phyloP scores from a whole-genome alignment of 192 early-diverging fungal genomes.

The Phlyctochytrium bullatum region DNA sequence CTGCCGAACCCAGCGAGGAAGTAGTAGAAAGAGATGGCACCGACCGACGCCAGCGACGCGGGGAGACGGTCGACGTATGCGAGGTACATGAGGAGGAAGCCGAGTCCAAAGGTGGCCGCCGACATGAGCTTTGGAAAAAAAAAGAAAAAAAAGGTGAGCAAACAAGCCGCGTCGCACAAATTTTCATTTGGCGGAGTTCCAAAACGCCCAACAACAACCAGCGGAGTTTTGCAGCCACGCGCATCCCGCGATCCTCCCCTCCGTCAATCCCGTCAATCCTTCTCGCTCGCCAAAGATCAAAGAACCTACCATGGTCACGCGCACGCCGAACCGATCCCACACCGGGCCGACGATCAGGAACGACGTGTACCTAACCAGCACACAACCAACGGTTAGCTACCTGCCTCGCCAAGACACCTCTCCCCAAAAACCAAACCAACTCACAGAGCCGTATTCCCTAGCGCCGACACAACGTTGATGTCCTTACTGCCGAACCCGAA shows the following conservation, averaged over 20 bases:
- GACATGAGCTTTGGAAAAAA: slow-evolving; percentile 6
- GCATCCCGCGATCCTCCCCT: no score
- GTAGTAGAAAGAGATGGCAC: slow-evolving; percentile 24
- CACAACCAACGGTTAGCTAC: background rate
- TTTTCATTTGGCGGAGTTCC: no score
- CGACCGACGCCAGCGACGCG: background rate
- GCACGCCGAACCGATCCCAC: slow-evolving; percentile 25
- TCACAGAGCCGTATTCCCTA: slow-evolving; percentile 21
- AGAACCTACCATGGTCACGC: slow-evolving; percentile 11
- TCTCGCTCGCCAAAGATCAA: no score
- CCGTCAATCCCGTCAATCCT: no score
- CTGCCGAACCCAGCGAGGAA: slow-evolving; percentile 19
- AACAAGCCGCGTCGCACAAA: no score
- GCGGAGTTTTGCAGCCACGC: no score
- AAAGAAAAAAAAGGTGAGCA: background rate
- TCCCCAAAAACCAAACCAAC: no score
- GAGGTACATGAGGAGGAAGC: slow-evolving; percentile 7
- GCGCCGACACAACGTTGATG: slow-evolving; percentile 24
- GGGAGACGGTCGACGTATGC: slow-evolving; percentile 3
- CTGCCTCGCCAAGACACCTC: no score
- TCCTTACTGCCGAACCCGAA: slow-evolving; percentile 16
- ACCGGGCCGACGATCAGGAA: slow-evolving; percentile 32
- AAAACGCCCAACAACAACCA: no score
- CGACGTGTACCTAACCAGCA: slow-evolving; percentile 9
- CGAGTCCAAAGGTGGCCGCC: slow-evolving; percentile 6